phyloP scores from a whole-genome alignment of 352 stramenopile species.

The Globisporangium takayamanum region DNA sequence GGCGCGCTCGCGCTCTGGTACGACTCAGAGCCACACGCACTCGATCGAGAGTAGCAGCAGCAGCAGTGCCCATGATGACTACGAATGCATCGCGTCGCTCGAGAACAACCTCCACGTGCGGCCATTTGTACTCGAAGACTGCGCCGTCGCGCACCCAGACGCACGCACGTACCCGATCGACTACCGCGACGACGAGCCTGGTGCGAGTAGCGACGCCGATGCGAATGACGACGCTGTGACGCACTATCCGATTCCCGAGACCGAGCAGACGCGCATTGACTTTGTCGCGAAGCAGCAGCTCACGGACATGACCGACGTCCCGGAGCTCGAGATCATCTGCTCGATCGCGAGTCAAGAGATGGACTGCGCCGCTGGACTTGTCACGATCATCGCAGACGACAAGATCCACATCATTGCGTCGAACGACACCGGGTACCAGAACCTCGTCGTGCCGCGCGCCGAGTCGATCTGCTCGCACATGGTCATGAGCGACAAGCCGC shows the following conservation, averaged over 20 bases:
- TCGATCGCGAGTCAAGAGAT: conserved; percentile 39
- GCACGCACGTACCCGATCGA: conserved; percentile 28
- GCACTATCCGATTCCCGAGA: conserved; percentile 19
- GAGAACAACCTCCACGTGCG: conserved; percentile 16
- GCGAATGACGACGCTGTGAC: conserved; percentile 16
- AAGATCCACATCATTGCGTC: conserved; percentile 32
- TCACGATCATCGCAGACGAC: conserved; percentile 41
- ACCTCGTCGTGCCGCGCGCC: conserved; percentile 26
- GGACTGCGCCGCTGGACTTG: conserved; percentile 27
- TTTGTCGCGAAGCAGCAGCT: conserved; percentile 18
- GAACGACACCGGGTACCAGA: conserved; percentile 23
- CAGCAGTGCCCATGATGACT: conserved; percentile 4
- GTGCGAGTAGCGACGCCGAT: conserved; percentile 12
- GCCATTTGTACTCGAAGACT: conserved; percentile 20
- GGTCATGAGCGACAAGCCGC: conserved; percentile 41
- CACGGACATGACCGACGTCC: conserved; percentile 25
- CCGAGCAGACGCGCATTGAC: conserved; percentile 30
- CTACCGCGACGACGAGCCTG: conserved; percentile 18
- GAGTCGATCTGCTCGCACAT: conserved; percentile 48
- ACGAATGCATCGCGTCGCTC: conserved; percentile 18
- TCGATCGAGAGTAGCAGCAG: not conserved
- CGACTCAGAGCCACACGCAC: conserved; percentile 6
- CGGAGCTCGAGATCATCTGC: conserved; percentile 60
- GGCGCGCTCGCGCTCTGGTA: not conserved
- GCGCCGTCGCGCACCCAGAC: conserved; percentile 18